Evolutionary conservation across 192 early-diverging fungal species (phyloP), one percentile per base, ranked within the genome.

Genomic region (Anaeromyces robustus): DNA sequence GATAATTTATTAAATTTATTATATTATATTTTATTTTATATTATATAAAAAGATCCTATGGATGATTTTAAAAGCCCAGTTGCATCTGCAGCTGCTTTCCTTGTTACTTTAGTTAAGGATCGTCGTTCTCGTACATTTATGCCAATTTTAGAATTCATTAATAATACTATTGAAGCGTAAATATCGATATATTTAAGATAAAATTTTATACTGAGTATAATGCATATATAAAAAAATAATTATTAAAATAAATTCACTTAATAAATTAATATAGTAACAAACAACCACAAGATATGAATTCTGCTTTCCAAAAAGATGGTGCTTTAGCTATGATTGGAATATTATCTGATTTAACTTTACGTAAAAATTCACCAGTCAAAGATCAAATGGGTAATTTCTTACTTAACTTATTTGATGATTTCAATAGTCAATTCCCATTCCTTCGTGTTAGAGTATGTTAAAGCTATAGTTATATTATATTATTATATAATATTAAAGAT

Each of bases 361-460:
- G 90, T 90, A 86, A 91, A 85, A 90, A 90, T 78, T 96, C 95
- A 77, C 91, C 93, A 0, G 85, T 96, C 37, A 84, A 87, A 22
- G 85, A 81, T 80, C 90, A 92, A 81, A 94, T 99, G 87, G 95
- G 96, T 79, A 86, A 87, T 14, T 95, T 98, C 84, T 87, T 98
- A 84, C 89, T 92, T 19, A 89, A 97, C 79, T 93, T 99, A 32
- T 89, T 97, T 79, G 93, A 96, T 16, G 96, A 98, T 82, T 94
- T 99, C 86, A 92, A 89, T 83, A 95, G 94, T 84, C 90, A 88
- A 31, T 89, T 91, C 81, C 92, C 89, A 9, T 98, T 92, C 86
- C 86, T 99, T 82, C 88, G 96, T 29, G 92, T 93, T 14, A 89
- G 94, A 59, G 94, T 86, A 86, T 31, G 78, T 85, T 59, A n/a